These are phyloP conservation scores for Huntiella bhutanensis DNA, from an alignment of 2,329 filamentous ascomycete species.

Conservation along the genomic window DNA sequence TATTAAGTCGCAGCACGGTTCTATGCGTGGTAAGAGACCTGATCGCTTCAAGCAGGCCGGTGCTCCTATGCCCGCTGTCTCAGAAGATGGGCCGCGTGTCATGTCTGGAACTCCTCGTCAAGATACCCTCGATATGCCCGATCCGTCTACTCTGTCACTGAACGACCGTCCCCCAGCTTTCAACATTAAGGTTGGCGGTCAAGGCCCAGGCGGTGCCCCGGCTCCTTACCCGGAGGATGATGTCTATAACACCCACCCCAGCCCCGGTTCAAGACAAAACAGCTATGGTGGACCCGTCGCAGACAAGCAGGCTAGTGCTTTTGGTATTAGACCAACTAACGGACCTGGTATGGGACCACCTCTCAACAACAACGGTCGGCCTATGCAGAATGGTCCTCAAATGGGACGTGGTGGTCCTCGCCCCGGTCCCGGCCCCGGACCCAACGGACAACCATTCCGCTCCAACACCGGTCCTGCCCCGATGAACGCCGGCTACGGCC, in stretches of 20 bases:
- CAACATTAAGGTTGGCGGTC: constrained; percentile 24
- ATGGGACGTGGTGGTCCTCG: constrained; percentile 10
- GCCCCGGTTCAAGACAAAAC: constrained; percentile 15
- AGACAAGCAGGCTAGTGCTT: constrained; percentile 31
- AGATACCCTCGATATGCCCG: constrained; percentile 17
- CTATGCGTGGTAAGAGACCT: constrained; percentile 41
- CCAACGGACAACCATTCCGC: constrained; percentile 6
- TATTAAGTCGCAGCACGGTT: constrained; percentile 68
- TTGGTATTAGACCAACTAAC: constrained; percentile 32
- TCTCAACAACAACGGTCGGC: background rate
- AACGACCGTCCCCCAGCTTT: constrained; percentile 29
- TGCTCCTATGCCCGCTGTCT: constrained; percentile 27
- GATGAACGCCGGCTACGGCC: constrained; percentile 4
- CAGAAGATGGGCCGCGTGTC: constrained; percentile 21
- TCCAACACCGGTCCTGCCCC: constrained; percentile 2
- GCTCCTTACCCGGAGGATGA: constrained; percentile 38
- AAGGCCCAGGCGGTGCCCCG: constrained; percentile 25
- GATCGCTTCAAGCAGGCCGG: constrained; percentile 27
- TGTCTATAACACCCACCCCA: constrained; percentile 23
- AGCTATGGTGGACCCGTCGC: constrained; percentile 25
- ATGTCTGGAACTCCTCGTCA: constrained; percentile 12
- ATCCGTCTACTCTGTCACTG: constrained; percentile 18
- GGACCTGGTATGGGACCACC: constrained; percentile 1
- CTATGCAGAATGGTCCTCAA: constrained; percentile 2
- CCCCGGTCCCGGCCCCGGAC: constrained; percentile 1